Base-by-base conservation (phyloP, 2,329 filamentous ascomycete genomes). In the Cladosporium velox region DNA sequence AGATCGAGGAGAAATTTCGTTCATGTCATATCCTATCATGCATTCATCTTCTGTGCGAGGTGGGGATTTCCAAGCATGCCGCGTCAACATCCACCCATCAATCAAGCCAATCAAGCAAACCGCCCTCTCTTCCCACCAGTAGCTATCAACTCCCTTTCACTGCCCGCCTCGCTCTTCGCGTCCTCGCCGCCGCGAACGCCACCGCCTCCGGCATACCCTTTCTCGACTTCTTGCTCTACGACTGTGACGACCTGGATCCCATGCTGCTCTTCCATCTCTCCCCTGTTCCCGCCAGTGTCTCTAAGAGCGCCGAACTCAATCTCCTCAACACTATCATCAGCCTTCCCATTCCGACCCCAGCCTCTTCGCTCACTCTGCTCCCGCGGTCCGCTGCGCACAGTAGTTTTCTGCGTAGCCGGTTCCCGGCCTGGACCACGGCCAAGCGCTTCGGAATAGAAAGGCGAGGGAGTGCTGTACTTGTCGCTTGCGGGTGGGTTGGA, bases 161-260 rank as follows among this genome's bases (percentile, higher is more conserved):
- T 69, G 11, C 57, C 67, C 14, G 51, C n/a, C 12, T 69, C 67
- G 34, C 67, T 69, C 55, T 57, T 65, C 47, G 24, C 57, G 14
- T 60, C 59, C 8, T 34, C 61, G 8, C 32, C 18, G 8, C 21
- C 35, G 24, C 57, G 21, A 4, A 18, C 18, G 6, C 57, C 14
- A 18, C 11, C 10, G 2, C n/a, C 18, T 21, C 30, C 30, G 5
- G 3, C 55, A 18, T 59, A 59, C 5, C 57, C 65, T 28, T 63
- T 64, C 61, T 69, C 67, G 24, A 68, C 64, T 30, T 70, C 65
- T 47, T 71, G 69, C 49, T 70, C 66, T 30, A 71, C 64, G 1
- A 70, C 69, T 14, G 69, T 71, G 28, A 68, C 63, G 11, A 71
- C 69, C 30, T 69, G 66, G 24, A 71, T 71, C 3, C 67, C 65